Evolutionary conservation across 768 basidiomycete genomes (phyloP), one percentile per base, ranked within the genome.

Genomic region (Collybia sordida): DNA sequence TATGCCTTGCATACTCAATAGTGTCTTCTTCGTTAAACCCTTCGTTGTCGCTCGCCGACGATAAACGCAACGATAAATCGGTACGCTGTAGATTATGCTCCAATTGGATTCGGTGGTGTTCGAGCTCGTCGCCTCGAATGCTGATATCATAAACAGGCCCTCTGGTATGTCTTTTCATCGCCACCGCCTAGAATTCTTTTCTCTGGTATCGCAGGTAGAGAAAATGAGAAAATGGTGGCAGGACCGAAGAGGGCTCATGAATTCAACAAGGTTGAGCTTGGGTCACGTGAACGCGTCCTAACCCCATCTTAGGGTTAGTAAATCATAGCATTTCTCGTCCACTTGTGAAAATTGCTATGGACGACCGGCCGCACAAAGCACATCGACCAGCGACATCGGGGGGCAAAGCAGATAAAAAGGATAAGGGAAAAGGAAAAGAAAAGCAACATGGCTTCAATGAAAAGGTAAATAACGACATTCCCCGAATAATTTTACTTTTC

Each of bases 371-470:
- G 23, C 92, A 96, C 69, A 95, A 95, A 66, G 73, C 87, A 0
- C 96, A 98, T 70, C 70, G 88, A 28, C 79, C 88, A 17, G 71
- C 90, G 17, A 82, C 82, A 61, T 81, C 86, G 11, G 86, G 90
- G 12, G 68, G 65, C 39, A 91, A 90, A 59, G 81, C 80, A 1
- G 88, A 85, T 52, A 93, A 93, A 71, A 93, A 87, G 63, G 79
- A 78, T 14, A 85, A 90, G 59, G 80, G 69, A 50, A 82, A 85
- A 65, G 78, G 79, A 53, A 81, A 88, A 59, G 80, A 86, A 56
- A 86, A 83, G 37, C 83, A 85, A 37, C 77, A 86, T 47, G 86
- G 85, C 5, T 90, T 86, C 72, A 98, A 98, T 64, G 93, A 93
- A 69, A 98, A 97, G 78, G 95, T 88, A 49, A 40, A 72, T 62